Evolutionary conservation across 2,329 filamentous ascomycete species (phyloP).

Genomic region (Aureobasidium sp.): DNA sequence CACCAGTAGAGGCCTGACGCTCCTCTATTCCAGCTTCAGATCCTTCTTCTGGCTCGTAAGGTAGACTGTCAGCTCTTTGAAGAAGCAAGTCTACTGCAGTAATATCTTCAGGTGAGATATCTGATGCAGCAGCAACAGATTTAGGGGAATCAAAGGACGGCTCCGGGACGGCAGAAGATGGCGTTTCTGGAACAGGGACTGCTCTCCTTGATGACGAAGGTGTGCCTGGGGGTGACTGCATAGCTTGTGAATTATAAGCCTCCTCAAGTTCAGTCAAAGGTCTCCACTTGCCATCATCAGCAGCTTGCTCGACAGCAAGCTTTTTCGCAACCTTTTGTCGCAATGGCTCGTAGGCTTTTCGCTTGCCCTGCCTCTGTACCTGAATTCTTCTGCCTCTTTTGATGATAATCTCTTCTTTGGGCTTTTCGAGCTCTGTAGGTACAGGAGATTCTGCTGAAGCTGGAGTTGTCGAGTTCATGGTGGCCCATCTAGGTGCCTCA

Average conservation of each 20-base stretch:
- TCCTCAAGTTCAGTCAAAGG: constrained; percentile 5
- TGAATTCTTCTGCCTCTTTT: constrained; percentile 8
- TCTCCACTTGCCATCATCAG: constrained; percentile 4
- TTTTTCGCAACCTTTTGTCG: constrained; percentile 7
- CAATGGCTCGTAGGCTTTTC: constrained; percentile 6
- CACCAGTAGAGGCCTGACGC: neutral
- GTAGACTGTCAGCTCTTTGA: neutral
- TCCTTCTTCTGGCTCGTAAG: neutral
- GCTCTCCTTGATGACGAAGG: neutral
- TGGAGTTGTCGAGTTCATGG: neutral
- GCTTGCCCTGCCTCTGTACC: constrained; percentile 8
- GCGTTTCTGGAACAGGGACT: neutral
- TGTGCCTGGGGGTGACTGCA: neutral
- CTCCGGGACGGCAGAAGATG: neutral
- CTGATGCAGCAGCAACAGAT: neutral
- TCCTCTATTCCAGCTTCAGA: neutral
- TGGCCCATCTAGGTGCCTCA: neutral
- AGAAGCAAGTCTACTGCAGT: neutral
- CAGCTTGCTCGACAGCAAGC: constrained; percentile 1
- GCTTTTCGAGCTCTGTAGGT: neutral
- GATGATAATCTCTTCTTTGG: constrained; percentile 7
- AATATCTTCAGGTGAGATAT: neutral
- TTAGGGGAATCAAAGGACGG: neutral
- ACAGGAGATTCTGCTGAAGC: neutral
- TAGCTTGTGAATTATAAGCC: neutral